Evolutionary conservation across 2,329 filamentous ascomycete species (phyloP), one percentile per base, ranked within the genome.

Genomic region (Colletotrichum eremochloae): DNA sequence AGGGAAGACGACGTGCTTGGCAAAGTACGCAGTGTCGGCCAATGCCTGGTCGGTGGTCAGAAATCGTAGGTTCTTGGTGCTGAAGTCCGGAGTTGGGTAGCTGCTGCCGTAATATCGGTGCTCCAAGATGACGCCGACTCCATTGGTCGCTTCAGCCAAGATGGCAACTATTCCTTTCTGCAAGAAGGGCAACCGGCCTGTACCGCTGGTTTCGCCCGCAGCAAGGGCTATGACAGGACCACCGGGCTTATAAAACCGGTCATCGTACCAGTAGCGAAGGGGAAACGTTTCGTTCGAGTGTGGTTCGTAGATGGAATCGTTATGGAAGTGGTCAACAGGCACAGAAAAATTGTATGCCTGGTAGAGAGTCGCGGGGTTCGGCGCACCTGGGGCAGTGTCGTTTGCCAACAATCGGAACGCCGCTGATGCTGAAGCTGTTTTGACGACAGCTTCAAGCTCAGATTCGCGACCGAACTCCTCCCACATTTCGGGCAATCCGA

Each of bases 91-190:
- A 0, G 89, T 88, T 0, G 94, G 94, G 63, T 91, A 91, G 78
- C 93, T 95, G 9, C 85, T 86, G 68, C 94, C 94, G 78, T 97
- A 97, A 84, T 97, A 97, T 36, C 94, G 90, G 78, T 97, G 94
- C 83, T 97, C 94, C 2, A 97, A 86, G 56, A 97, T 89, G 2
- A 97, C 92, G 5, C 91, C 94, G 33, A 97, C 76, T 1, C 94
- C 94, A 70, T 91, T 84, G 0, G 92, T 94, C 0, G 92, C 92
- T 76, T 92, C 84, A 2, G 92, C 88, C 31, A 97, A 85, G 74
- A 94, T 87, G 44, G 90, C 86, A 0, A 94, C 85, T 63, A 97
- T 92, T 65, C 94, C 94, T 79, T 96, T 94, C 75, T 95, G 90
- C 12, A 97, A 82, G 77, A 88, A 96, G 0, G 88, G 87, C 33